These are phyloP conservation scores for Trichosphaerium sp. DNA, from an alignment of 78 protist genomes.

Conservation along the genomic window DNA sequence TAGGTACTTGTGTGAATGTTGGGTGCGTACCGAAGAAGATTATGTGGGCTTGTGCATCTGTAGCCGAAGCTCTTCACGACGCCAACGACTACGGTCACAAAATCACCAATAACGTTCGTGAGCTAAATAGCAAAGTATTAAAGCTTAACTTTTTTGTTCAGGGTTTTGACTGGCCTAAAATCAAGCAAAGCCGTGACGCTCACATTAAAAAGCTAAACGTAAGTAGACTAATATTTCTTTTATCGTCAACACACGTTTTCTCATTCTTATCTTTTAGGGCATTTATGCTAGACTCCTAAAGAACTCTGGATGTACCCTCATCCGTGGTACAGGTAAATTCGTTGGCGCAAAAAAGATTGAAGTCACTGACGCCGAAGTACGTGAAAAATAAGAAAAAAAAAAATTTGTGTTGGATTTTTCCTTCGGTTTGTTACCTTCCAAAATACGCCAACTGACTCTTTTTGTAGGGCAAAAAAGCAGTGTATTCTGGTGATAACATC, in stretches of 20 bases:
- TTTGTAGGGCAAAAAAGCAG: too few relatives aligned
- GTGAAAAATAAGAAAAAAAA: too few relatives aligned
- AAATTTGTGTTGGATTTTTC: too few relatives aligned
- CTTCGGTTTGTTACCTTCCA: too few relatives aligned
- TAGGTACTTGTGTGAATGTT: conserved; percentile 87
- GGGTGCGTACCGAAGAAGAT: conserved; percentile 94
- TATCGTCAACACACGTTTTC: conserved; percentile 1
- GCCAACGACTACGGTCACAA: neutral
- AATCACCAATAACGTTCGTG: neutral
- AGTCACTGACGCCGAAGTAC: conserved; percentile 30
- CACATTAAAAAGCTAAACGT: conserved; percentile 68
- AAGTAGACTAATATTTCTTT: conserved; percentile 1
- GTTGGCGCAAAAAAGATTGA: conserved; percentile 39
- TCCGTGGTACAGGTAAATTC: conserved; percentile 51
- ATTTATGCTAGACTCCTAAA: neutral
- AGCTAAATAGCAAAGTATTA: neutral
- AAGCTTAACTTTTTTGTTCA: neutral
- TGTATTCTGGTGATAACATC: conserved; percentile 54
- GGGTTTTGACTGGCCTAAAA: conserved; percentile 24
- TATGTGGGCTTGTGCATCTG: conserved; percentile 60
- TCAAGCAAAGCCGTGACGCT: conserved; percentile 52
- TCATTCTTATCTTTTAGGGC: neutral
- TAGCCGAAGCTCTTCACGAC: conserved; percentile 10
- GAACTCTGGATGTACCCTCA: neutral
- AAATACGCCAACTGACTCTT: too few relatives aligned